Percentiles rank a stretch among this genome's conserved stretches.
phyloP scores from a whole-genome alignment of 257 asterid species.

The Cruciata laevipes region DNA sequence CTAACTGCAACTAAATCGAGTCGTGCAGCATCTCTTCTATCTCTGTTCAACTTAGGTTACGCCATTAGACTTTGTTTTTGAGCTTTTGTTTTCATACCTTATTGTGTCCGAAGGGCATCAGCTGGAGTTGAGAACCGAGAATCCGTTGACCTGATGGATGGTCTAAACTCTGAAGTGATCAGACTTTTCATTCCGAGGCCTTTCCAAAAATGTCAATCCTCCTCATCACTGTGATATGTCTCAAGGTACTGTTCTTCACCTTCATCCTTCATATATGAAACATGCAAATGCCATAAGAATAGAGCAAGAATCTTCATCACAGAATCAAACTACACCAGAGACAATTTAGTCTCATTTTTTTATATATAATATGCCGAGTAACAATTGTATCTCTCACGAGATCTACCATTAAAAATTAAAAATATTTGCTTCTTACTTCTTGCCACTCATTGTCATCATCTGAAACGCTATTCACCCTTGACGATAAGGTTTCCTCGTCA shows the following conservation, averaged over 20 bases:
- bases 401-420: not conserved
- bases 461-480: constrained; percentile 27
- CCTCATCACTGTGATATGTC: not conserved
- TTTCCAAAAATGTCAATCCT: constrained; percentile 6
- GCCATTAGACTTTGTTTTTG: not conserved
- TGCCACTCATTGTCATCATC: constrained; percentile 29
- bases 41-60: not conserved
- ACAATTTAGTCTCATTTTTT: no score
- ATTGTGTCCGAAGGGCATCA: not conserved
- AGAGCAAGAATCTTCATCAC: not conserved
- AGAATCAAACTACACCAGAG: not conserved
- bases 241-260: constrained; percentile 10
- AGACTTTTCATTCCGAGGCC: not conserved
- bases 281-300: not conserved
- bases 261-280: constrained; percentile 16
- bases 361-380: no score
- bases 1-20: not conserved
- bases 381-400: not conserved
- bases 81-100: not conserved
- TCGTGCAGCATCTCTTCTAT: not conserved
- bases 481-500: constrained; percentile 28
- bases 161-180: not conserved
- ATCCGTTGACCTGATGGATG: not conserved
- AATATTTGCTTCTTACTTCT: constrained; percentile 20
- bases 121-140: not conserved